These are phyloP conservation scores for Apiosordaria backusii DNA, from an alignment of 495 filamentous ascomycete genomes.

Conservation along the genomic window DNA sequence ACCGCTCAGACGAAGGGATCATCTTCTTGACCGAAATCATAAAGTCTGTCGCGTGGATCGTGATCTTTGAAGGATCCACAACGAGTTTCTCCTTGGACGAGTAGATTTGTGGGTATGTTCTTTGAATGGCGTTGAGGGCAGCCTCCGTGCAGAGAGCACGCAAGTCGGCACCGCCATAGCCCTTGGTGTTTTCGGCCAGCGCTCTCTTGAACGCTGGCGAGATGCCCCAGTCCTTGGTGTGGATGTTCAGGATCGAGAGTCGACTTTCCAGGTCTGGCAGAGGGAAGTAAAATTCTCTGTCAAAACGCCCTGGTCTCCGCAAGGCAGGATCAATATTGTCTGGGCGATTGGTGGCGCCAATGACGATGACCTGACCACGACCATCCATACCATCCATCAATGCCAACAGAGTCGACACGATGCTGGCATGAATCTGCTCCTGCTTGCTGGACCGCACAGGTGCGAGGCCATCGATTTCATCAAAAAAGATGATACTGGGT, in stretches of 20 bases:
- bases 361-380: constrained; percentile 95
- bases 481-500: constrained; percentile 98
- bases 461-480: constrained; percentile 95
- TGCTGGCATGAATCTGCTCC: constrained; percentile 97
- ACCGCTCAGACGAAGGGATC: constrained; percentile 87
- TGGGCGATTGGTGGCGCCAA: constrained; percentile 95
- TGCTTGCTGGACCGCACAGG: constrained; percentile 95
- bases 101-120: constrained; percentile 95
- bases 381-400: constrained; percentile 99
- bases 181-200: constrained; percentile 84
- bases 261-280: constrained; percentile 76
- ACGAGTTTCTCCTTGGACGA: constrained; percentile 82
- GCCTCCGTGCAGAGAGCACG: constrained; percentile 94
- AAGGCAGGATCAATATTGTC: constrained; percentile 96
- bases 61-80: constrained; percentile 79
- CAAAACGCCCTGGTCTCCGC: constrained; percentile 89
- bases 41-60: constrained; percentile 86
- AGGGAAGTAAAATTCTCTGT: constrained; percentile 97
- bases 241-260: constrained; percentile 85
- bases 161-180: constrained; percentile 93
- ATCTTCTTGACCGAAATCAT: constrained; percentile 96
- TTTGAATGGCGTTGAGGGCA: constrained; percentile 95
- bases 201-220: constrained; percentile 73
- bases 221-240: constrained; percentile 91
- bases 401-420: constrained; percentile 90